These are phyloP conservation scores for Fonticula alba DNA, from an alignment of 78 protist genomes.

Conservation along the genomic window DNA sequence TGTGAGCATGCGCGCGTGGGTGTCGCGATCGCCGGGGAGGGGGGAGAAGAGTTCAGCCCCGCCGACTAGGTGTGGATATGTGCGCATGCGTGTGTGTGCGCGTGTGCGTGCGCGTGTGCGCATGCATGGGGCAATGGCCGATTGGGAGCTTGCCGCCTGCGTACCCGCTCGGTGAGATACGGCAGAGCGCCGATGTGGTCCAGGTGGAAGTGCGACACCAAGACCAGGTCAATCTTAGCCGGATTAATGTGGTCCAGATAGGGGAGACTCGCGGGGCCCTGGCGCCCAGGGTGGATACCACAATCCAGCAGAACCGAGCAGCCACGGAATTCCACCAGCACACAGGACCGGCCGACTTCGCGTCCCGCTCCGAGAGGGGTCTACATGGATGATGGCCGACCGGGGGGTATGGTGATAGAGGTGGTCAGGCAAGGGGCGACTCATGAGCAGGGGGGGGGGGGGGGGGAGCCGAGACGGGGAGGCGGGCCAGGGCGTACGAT, in stretches of 20 bases:
- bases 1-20: too few species aligned
- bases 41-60: not conserved
- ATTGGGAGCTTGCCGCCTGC: not conserved
- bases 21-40: not conserved
- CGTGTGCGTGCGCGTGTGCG: not conserved
- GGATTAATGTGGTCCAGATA: constrained; percentile 55
- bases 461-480: too few species aligned
- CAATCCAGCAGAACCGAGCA: constrained; percentile 76
- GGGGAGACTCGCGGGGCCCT: constrained; percentile 63
- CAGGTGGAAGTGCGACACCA: constrained; percentile 81
- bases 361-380: constrained; percentile 64
- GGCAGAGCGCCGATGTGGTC: constrained; percentile 86
- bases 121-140: too few species aligned
- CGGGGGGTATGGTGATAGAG: too few species aligned
- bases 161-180: constrained; percentile 23
- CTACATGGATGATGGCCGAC: too few species aligned
- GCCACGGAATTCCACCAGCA: constrained; percentile 60
- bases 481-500: too few species aligned
- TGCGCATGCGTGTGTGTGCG: not conserved
- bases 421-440: too few species aligned
- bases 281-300: constrained; percentile 79
- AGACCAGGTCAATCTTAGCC: constrained; percentile 53
- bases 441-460: too few species aligned
- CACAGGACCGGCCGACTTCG: constrained; percentile 85
- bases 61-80: not conserved